Evolutionary conservation across 179 eudicot species (phyloP), one percentile per base, ranked within the genome.

Genomic region (Beta corolliflora): DNA sequence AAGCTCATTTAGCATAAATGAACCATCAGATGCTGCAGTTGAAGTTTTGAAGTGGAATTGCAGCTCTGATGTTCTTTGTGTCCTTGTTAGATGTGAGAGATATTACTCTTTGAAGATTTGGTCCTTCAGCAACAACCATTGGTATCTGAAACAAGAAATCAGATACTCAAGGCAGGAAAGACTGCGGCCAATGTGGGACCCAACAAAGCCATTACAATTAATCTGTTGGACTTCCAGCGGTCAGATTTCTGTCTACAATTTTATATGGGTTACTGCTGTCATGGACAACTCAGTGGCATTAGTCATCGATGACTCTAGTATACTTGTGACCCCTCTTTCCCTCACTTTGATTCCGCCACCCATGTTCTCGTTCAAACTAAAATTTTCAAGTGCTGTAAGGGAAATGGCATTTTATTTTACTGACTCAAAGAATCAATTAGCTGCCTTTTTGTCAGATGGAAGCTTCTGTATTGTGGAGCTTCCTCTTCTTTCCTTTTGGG

Each of bases 121-220:
- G 98, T 88, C 81, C 77, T 90, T 94, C 84, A 92, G 94, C 89
- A 96, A 96, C 83, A 91, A 93, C 81, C 97, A 93, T 84, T 96
- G 99, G 98, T 96, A 96, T 85, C 63, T 91, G 76, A 96, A 96
- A 82, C 97, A 94, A 84, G 98, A 96, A 87, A 86, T 91, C 69
- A 91, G 97, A 87, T 93, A 88, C 82, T 66, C 84, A 14, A 87
- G 77, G 82, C 71, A 91, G 82, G 98, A 92, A 82, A 90, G 81
- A 59, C 82, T 92, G 54, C 92, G 84, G 77, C 81, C 94, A 78
- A 86, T 93, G 90, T 96, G 99, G 98, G 96, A 94, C 82, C 95
- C 92, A 58, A 89, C 90, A 71, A 93, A 92, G 83, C 97, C 98
- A 54, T 69, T 90, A 58, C 91, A 93, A 86, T 81, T 96, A 86